These are phyloP conservation scores for Suillus weaverae DNA, from an alignment of 768 basidiomycete species.

Conservation along the genomic window DNA sequence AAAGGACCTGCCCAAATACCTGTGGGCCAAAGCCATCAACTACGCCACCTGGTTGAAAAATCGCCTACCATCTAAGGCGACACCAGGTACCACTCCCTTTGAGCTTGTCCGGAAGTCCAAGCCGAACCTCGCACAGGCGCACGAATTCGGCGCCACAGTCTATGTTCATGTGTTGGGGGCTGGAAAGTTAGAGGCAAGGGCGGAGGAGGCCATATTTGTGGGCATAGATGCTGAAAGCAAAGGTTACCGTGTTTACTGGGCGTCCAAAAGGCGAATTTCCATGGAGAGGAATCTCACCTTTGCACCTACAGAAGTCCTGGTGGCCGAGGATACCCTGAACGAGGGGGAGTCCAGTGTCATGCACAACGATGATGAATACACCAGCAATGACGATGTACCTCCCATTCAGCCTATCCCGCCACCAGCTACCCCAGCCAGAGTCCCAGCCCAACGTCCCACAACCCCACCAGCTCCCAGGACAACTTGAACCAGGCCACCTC, in stretches of 20 bases:
- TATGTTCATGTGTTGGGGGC: conserved; percentile 23
- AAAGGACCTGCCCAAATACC: conserved; percentile 18
- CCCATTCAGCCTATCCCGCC: neutral
- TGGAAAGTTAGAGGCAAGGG: conserved; percentile 27
- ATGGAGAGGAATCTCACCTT: conserved; percentile 33
- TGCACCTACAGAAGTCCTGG: neutral
- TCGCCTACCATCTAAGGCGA: conserved; percentile 24
- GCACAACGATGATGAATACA: too few species aligned
- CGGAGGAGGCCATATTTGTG: conserved; percentile 32
- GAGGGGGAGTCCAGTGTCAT: conserved; percentile 10
- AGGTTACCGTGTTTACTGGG: conserved; percentile 34
- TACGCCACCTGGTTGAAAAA: conserved; percentile 41
- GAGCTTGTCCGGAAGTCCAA: conserved; percentile 16
- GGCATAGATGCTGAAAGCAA: conserved; percentile 36
- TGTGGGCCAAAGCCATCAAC: conserved; percentile 18
- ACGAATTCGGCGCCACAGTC: neutral
- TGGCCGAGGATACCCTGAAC: neutral
- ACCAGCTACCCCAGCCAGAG: too few species aligned
- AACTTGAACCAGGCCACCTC: too few species aligned
- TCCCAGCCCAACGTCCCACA: too few species aligned
- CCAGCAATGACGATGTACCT: too few species aligned
- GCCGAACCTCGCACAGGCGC: neutral
- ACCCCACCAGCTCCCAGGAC: too few species aligned
- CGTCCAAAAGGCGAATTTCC: conserved; percentile 14
- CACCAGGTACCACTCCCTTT: conserved; percentile 26